These are phyloP conservation scores for Ambispora gerdemannii DNA, from an alignment of 192 early-diverging fungal species.

Conservation along the genomic window DNA sequence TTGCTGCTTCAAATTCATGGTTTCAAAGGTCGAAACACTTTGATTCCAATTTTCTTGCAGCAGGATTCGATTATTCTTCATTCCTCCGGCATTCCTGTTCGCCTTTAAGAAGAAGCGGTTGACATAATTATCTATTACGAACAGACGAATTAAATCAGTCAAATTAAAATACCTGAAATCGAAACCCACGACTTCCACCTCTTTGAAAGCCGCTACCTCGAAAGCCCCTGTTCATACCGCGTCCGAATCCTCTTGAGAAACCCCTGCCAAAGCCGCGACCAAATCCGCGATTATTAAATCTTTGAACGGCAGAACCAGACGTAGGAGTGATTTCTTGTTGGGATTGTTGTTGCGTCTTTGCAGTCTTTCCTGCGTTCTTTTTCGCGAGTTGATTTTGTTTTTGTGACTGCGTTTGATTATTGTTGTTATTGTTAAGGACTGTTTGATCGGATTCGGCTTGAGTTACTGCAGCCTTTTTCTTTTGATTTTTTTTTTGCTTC, in stretches of 20 bases:
- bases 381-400: neutral
- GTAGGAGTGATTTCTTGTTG: neutral
- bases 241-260: neutral
- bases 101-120: no score
- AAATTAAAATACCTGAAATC: no score
- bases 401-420: neutral
- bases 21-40: slow-evolving; percentile 8
- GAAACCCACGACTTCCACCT: neutral
- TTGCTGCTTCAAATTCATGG: slow-evolving; percentile 19
- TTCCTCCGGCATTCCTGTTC: neutral
- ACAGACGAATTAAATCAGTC: no score
- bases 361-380: neutral
- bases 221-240: neutral
- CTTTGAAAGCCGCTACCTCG: neutral
- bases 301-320: neutral
- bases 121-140: no score
- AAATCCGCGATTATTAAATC: neutral
- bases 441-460: no score
- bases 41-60: slow-evolving; percentile 19
- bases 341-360: neutral
- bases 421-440: neutral
- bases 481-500: neutral
- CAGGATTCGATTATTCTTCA: slow-evolving; percentile 6
- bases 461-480: neutral
- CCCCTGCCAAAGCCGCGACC: neutral